These are phyloP conservation scores for Annulohypoxylon truncatum DNA, from an alignment of 2,329 filamentous ascomycete species.

Conservation along the genomic window DNA sequence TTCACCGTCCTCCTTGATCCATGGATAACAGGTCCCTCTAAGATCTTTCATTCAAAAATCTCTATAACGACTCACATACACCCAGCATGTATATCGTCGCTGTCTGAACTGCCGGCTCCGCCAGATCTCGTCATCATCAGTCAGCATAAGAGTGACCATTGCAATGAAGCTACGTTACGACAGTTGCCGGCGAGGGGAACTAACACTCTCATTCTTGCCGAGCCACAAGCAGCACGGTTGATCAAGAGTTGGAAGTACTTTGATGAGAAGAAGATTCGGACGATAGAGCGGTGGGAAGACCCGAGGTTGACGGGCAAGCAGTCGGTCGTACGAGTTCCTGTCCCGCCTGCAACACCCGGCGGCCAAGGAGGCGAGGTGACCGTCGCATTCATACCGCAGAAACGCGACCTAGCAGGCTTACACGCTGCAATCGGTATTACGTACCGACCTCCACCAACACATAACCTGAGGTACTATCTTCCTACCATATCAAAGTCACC, in stretches of 20 bases:
- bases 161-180: conserved; percentile 74
- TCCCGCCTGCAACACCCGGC: conserved; percentile 64
- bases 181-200: conserved; percentile 66
- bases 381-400: conserved; percentile 72
- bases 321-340: conserved; percentile 57
- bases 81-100: conserved; percentile 66
- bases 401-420: conserved; percentile 68
- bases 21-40: conserved; percentile 72
- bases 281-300: conserved; percentile 61
- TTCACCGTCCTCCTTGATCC: conserved; percentile 79
- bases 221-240: conserved; percentile 71
- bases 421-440: conserved; percentile 79
- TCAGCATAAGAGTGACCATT: conserved; percentile 70
- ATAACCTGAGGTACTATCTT: conserved; percentile 22
- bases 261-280: conserved; percentile 59
- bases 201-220: conserved; percentile 73
- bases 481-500: conserved; percentile 32
- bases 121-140: conserved; percentile 61
- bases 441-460: conserved; percentile 67
- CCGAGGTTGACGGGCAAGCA: conserved; percentile 51
- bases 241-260: conserved; percentile 78
- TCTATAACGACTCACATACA: conserved; percentile 68
- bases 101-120: conserved; percentile 55
- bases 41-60: conserved; percentile 70
- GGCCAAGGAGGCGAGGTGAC: conserved; percentile 75